phyloP scores from a whole-genome alignment of 495 filamentous ascomycete genomes.

The Bacidia rubella region DNA sequence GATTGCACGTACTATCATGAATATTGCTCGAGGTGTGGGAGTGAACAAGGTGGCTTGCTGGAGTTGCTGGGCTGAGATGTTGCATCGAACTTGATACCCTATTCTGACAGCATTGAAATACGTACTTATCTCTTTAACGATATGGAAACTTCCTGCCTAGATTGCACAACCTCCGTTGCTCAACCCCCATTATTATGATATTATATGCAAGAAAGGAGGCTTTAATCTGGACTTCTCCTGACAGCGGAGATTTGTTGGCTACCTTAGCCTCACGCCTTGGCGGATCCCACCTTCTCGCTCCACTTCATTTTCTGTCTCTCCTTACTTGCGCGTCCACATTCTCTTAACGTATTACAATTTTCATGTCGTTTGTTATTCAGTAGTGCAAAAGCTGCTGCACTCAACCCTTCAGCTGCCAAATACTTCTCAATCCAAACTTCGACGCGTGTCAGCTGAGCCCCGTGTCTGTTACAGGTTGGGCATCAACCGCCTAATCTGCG shows the following conservation, averaged over 20 bases:
- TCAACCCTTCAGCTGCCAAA: too few species aligned
- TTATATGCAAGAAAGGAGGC: too few species aligned
- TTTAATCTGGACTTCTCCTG: too few species aligned
- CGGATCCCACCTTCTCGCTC: background rate
- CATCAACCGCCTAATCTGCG: background rate
- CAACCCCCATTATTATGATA: too few species aligned
- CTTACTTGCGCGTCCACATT: background rate
- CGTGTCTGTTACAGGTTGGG: background rate
- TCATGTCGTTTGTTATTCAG: too few species aligned
- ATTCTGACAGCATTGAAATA: background rate
- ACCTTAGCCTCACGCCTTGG: background rate
- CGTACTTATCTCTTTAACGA: background rate
- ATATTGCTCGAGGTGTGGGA: background rate
- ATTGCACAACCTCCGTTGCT: too few species aligned
- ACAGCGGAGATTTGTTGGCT: background rate
- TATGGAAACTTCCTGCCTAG: too few species aligned
- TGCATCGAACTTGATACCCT: slow-evolving; percentile 5
- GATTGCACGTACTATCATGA: background rate
- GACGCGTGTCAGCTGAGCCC: background rate
- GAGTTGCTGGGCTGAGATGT: background rate
- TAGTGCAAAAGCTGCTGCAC: too few species aligned
- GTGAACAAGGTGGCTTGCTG: background rate
- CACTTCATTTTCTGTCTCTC: background rate
- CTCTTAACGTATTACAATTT: too few species aligned
- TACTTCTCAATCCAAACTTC: too few species aligned